Base-by-base conservation (phyloP, 2,329 filamentous ascomycete species). In the Fusarium caatingaense region DNA sequence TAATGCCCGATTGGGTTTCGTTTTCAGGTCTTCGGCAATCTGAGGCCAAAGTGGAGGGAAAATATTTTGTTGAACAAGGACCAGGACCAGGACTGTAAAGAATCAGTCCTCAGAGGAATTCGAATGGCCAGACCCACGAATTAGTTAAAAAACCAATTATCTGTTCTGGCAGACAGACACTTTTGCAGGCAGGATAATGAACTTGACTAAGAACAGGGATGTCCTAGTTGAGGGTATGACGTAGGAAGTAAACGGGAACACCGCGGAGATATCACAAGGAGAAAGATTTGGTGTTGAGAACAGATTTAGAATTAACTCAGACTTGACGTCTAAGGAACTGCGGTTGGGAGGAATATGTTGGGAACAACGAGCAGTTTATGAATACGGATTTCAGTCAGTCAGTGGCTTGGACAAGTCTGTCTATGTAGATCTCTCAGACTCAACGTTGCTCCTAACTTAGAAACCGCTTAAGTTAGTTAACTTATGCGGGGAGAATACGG, bases 201-300 rank as follows among this genome's bases (percentile, higher is more conserved):
- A 25, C 28, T 37, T 37, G 34, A 37, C 34, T 37, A 37, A 37
- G 51, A 46, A 61, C 62, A 66, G 48, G 63, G 63, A 56, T 66
- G 56, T 56, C 62, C 55, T 61, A 42, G 63, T 42, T 60, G 62
- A n/a, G 30, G 20, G 32, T 61, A 66, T 66, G 63, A 66, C 63
- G 63, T 66, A 66, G 18, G 18, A 66, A 66, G 46, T 30, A 64
- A 32, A 25, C 60, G 60, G 62, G 15, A 64, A 65, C 53, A 37
- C 60, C 27, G 37, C 46, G 46, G 53, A 49, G 37, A 18, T 60
- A 48, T 54, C 54, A 66, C 61, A 44, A 49, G 25, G 10, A 16
- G 18, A 21, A 42, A 18, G 34, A 9, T 21, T 51, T 51, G 34
- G 49, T 41, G 32, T 51, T 51, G 32, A 51, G 32, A 13, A 12